Conservation (phyloP, 169 alveolate genomes). For the Theileria annulata region DNA sequence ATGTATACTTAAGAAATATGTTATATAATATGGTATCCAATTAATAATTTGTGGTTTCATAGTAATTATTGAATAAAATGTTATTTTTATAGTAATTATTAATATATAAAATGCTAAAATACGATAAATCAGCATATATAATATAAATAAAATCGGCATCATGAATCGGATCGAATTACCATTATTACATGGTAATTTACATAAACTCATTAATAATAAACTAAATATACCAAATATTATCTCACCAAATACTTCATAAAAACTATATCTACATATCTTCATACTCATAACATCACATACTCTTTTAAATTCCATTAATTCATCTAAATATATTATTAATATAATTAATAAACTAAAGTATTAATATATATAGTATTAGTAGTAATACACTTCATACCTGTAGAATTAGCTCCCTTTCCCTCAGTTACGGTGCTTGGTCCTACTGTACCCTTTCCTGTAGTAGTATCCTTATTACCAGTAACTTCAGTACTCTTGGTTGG, state of each 20-base stretch:
- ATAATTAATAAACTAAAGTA: too few relatives aligned
- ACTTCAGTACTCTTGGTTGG: too few relatives aligned
- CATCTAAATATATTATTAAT: too few relatives aligned
- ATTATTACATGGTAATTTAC: constrained; percentile 52
- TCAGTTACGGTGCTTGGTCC: too few relatives aligned
- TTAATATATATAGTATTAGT: too few relatives aligned
- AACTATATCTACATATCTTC: constrained; percentile 36
- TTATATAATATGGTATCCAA: background rate
- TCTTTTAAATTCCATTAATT: background rate
- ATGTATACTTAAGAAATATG: constrained; percentile 1
- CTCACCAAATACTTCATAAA: constrained; percentile 62
- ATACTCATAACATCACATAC: background rate
- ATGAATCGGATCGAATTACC: constrained; percentile 38
- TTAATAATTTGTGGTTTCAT: constrained; percentile 1
- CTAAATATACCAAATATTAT: constrained; percentile 50
- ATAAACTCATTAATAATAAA: constrained; percentile 33
- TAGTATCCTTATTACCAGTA: too few relatives aligned
- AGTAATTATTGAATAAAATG: constrained; percentile 22
- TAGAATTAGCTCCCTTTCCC: too few relatives aligned
- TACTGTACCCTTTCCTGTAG: too few relatives aligned
- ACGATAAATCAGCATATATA: constrained; percentile 56
- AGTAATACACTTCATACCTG: too few relatives aligned
- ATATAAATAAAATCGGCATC: constrained; percentile 41
- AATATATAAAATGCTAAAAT: constrained; percentile 51
- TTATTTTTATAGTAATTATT: constrained; percentile 26